A percentile compares a stretch with the other conserved stretches of the same genome.
phyloP scores from a whole-genome alignment of 2,329 filamentous ascomycete species.

The Alternaria gaisen region DNA sequence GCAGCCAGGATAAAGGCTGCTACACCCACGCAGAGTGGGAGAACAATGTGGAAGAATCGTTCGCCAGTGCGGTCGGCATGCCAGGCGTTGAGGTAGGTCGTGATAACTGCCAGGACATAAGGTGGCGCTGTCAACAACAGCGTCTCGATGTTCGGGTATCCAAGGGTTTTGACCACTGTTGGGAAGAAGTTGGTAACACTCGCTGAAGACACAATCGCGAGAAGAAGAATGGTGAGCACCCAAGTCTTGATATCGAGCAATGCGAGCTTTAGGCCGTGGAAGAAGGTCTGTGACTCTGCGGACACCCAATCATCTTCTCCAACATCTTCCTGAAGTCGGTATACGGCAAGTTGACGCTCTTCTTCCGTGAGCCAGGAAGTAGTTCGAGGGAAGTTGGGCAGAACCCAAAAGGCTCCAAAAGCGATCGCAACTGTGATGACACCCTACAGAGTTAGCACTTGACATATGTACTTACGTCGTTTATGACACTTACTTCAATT shows the following conservation, averaged over 20 bases:
- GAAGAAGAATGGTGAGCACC: constrained; percentile 50
- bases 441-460: constrained; percentile 56
- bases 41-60: constrained; percentile 72
- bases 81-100: constrained; percentile 71
- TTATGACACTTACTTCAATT: constrained; percentile 56
- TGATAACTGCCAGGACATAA: constrained; percentile 63
- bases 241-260: constrained; percentile 52
- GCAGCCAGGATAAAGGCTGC: constrained; percentile 73
- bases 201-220: constrained; percentile 53
- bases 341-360: constrained; percentile 51
- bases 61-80: constrained; percentile 77
- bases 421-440: constrained; percentile 70
- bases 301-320: constrained; percentile 53
- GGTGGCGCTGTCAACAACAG: constrained; percentile 57
- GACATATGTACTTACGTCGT: not conserved
- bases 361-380: constrained; percentile 52
- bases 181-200: constrained; percentile 65
- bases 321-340: constrained; percentile 50
- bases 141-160: constrained; percentile 64
- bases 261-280: constrained; percentile 53
- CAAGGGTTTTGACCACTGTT: constrained; percentile 68
- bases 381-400: constrained; percentile 72
- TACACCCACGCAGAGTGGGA: constrained; percentile 70
- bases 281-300: constrained; percentile 48
- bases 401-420: constrained; percentile 63